Base-by-base conservation (phyloP, 495 filamentous ascomycete species). In the Tuber microsphaerosporum region DNA sequence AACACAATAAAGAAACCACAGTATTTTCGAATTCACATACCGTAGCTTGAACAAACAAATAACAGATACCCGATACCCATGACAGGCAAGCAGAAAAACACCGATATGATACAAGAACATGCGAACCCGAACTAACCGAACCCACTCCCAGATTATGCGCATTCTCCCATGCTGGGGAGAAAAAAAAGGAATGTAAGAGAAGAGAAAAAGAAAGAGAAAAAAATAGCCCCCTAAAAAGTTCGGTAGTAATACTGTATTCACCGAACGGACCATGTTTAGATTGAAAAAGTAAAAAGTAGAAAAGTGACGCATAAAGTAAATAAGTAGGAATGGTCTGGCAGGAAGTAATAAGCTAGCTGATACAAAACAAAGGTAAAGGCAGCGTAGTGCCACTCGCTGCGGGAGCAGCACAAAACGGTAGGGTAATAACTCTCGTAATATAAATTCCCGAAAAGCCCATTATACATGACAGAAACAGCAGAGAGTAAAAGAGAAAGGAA, bases 291-390 rank as follows among this genome's bases (percentile, higher is more conserved):
- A 20, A 44, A 51, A 44, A 51, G 34, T 41, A 70, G 45, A 65
- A 77, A 72, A 44, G 48, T 65, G 73, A 37, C 71, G 44, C 71
- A 44, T 78, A 48, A 31, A 77, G 73, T 76, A 69, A 75, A 39
- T 46, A 48, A 71, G 70, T 56, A 45, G 61, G 70, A 76, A 71
- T 46, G 71, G 61, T 69, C 69, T 46, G 46, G 31, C 76, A 69
- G 70, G n/a, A 76, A 70, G 65, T 73, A 42, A 26, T 43, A 77
- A 75, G 65, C 56, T 74, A 71, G 42, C 46, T 34, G n/a, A n/a
- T 41, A 71, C 12, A 22, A n/a, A 8, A 69, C n/a, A 48, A 37
- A 76, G 48, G 69, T 22, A 73, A n/a, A 71, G 22, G 71, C 31
- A 77, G 61, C 71, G 41, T 10, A 19, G 26, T 31, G 31, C 56